A percentile compares a stretch with the other conserved stretches of the same genome.
Conservation (phyloP, 1,139 yeast species). For the Kodamaea anthophila region DNA sequence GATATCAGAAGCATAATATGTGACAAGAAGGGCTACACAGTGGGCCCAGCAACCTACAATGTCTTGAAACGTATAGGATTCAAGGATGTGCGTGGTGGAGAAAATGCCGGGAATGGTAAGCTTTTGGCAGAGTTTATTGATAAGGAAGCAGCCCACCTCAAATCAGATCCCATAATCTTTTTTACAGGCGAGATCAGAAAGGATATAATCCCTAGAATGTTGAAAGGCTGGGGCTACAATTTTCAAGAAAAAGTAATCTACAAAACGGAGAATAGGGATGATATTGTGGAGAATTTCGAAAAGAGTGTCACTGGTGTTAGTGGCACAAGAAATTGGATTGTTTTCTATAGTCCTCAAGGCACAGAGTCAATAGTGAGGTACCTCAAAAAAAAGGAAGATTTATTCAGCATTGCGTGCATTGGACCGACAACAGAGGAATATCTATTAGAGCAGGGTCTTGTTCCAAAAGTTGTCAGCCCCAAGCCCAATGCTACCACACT, state of each 20-base stretch:
- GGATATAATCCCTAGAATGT: constrained; percentile 68
- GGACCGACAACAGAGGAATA: constrained; percentile 89
- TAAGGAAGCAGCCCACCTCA: constrained; percentile 22
- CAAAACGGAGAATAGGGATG: constrained; percentile 49
- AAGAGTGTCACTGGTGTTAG: constrained; percentile 10
- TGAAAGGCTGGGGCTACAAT: constrained; percentile 35
- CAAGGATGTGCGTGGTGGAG: constrained; percentile 62
- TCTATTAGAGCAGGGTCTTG: constrained; percentile 44
- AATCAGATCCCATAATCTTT: constrained; percentile 46
- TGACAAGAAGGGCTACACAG: constrained; percentile 65
- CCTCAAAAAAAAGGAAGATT: constrained; percentile 19
- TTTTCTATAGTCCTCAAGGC: constrained; percentile 91
- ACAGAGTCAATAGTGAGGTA: constrained; percentile 54
- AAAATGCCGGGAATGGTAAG: constrained; percentile 75
- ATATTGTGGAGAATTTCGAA: constrained; percentile 38
- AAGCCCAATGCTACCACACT: constrained; percentile 69
- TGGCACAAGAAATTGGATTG: constrained; percentile 49
- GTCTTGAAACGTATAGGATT: constrained; percentile 64
- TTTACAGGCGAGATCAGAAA: constrained; percentile 83
- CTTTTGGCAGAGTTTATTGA: constrained; percentile 62
- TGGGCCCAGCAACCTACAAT: constrained; percentile 81
- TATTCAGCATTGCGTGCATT: constrained; percentile 63
- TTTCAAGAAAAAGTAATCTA: constrained; percentile 65
- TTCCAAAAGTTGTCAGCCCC: constrained; percentile 58
- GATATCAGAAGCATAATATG: constrained; percentile 23